These are phyloP conservation scores for Gossypium davidsonii DNA, from an alignment of 441 rosid genomes.

Conservation along the genomic window DNA sequence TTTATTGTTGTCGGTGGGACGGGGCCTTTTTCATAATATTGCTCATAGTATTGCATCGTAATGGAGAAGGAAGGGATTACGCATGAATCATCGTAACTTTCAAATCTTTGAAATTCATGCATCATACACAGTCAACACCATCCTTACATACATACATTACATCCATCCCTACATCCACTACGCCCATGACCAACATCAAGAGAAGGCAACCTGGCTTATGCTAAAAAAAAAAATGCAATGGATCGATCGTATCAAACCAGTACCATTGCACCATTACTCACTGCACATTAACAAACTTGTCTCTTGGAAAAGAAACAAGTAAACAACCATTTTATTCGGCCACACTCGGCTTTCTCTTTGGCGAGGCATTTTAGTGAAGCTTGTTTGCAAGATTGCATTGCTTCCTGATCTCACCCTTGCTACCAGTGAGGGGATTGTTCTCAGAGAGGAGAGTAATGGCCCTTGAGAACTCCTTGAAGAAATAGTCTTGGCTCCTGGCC, in stretches of 20 bases:
- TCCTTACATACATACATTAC: slow-evolving; percentile 18
- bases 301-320: slow-evolving; percentile 12
- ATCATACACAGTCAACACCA: slow-evolving; percentile 26
- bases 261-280: slow-evolving; percentile 15
- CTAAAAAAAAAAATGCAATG: slow-evolving; percentile 16
- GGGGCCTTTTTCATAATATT: slow-evolving; percentile 5
- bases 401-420: slow-evolving; percentile 87
- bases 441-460: slow-evolving; percentile 78
- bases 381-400: slow-evolving; percentile 83
- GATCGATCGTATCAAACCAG: neutral
- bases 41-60: slow-evolving; percentile 8
- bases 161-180: slow-evolving; percentile 12
- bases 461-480: slow-evolving; percentile 84
- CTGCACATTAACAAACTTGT: slow-evolving; percentile 20
- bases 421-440: slow-evolving; percentile 88
- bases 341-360: slow-evolving; percentile 16
- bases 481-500: slow-evolving; percentile 88
- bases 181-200: slow-evolving; percentile 22
- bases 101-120: slow-evolving; percentile 22
- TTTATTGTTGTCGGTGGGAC: neutral
- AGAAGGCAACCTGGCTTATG: slow-evolving; percentile 15
- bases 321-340: slow-evolving; percentile 29
- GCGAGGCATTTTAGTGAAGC: slow-evolving; percentile 39
- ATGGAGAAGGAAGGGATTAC: neutral
- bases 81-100: slow-evolving; percentile 23